These are phyloP conservation scores for Ascochyta clinopodiicola DNA, from an alignment of 2,329 filamentous ascomycete genomes.

Conservation along the genomic window DNA sequence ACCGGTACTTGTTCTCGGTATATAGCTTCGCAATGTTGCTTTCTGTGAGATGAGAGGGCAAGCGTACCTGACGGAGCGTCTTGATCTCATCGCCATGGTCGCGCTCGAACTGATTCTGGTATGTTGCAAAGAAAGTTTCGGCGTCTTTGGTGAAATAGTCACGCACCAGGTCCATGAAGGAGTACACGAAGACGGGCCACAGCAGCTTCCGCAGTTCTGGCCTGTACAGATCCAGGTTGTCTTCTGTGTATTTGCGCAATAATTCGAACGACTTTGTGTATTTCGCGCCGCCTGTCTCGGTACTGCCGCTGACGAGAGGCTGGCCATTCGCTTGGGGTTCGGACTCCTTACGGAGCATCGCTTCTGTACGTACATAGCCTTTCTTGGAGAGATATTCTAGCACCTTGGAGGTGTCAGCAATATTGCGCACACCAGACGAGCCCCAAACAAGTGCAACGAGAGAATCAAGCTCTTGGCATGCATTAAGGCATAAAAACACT, in stretches of 20 bases:
- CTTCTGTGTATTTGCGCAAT: conserved; percentile 84
- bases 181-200: conserved; percentile 95
- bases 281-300: conserved; percentile 75
- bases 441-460: background rate
- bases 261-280: conserved; percentile 77
- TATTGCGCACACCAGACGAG: background rate
- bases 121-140: conserved; percentile 73
- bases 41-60: conserved; percentile 78
- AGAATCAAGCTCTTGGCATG: background rate
- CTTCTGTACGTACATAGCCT: conserved; percentile 90
- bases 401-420: conserved; percentile 60
- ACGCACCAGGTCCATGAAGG: conserved; percentile 79
- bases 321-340: conserved; percentile 83
- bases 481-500: conserved; percentile 51
- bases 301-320: conserved; percentile 69
- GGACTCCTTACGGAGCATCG: conserved; percentile 89
- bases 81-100: conserved; percentile 83
- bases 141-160: conserved; percentile 76
- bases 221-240: conserved; percentile 89
- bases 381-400: conserved; percentile 97
- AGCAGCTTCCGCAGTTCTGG: conserved; percentile 86
- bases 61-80: conserved; percentile 72
- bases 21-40: conserved; percentile 83
- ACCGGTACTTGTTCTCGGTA: conserved; percentile 82
- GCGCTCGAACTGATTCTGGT: conserved; percentile 73